phyloP scores from a whole-genome alignment of 176 grass and related monocot genomes.

The Thinopyrum elongatum region DNA sequence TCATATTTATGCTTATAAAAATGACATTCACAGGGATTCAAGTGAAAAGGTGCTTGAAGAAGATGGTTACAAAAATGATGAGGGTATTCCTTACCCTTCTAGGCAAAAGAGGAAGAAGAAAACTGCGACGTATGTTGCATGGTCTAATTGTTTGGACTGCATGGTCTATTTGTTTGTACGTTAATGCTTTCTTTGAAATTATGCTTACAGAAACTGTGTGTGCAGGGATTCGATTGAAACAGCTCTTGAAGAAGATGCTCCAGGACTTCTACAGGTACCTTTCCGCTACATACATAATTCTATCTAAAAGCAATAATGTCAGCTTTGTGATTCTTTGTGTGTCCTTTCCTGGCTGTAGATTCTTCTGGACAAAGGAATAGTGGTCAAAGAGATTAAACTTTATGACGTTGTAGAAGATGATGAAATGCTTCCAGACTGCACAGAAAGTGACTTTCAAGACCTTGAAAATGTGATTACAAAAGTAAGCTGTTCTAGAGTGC shows the following conservation, averaged over 20 bases:
- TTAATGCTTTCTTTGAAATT: neutral
- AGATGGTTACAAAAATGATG: slow-evolving; percentile 43
- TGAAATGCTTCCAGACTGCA: slow-evolving; percentile 44
- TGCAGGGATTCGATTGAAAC: slow-evolving; percentile 86
- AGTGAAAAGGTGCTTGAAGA: slow-evolving; percentile 52
- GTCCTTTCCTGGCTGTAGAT: slow-evolving; percentile 50
- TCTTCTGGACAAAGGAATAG: slow-evolving; percentile 79
- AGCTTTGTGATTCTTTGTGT: slow-evolving; percentile 16
- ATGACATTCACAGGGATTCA: slow-evolving; percentile 53
- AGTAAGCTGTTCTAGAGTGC: slow-evolving; percentile 46
- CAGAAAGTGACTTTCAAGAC: slow-evolving; percentile 70
- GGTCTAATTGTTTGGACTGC: slow-evolving; percentile 3
- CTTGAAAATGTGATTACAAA: slow-evolving; percentile 83
- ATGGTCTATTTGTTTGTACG: slow-evolving; percentile 21
- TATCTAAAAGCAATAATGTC: slow-evolving; percentile 14
- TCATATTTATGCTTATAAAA: slow-evolving; percentile 17
- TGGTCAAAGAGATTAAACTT: slow-evolving; percentile 77
- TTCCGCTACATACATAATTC: slow-evolving; percentile 19
- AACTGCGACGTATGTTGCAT: slow-evolving; percentile 66
- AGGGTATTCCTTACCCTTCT: slow-evolving; percentile 28
- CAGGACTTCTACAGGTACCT: slow-evolving; percentile 82
- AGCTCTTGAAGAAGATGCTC: slow-evolving; percentile 96
- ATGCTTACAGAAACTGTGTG: slow-evolving; percentile 22
- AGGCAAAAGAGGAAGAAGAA: slow-evolving; percentile 59
- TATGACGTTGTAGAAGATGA: slow-evolving; percentile 68